These are phyloP conservation scores for Fusarium mangiferae DNA, from an alignment of 2,329 filamentous ascomycete species.

Conservation along the genomic window DNA sequence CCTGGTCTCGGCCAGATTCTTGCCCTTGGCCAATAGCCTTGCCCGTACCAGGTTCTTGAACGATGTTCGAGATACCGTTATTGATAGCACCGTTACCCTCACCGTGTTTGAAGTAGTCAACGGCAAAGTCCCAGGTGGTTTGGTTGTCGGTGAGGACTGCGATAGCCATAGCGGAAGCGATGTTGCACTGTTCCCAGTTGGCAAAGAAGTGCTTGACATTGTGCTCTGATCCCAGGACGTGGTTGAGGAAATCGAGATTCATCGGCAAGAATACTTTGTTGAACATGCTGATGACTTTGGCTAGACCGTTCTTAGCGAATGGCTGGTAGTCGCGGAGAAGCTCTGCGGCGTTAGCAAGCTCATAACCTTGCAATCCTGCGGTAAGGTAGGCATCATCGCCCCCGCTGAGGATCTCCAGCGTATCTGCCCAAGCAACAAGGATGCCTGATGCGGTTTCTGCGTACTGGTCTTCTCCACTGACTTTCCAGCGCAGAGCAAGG, in stretches of 20 bases:
- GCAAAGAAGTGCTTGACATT: constrained; percentile 16
- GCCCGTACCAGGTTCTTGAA: constrained; percentile 4
- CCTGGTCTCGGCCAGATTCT: constrained; percentile 32
- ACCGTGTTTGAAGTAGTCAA: constrained; percentile 26
- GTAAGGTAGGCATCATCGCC: constrained; percentile 44
- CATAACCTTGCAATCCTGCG: constrained; percentile 57
- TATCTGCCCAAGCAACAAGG: neutral
- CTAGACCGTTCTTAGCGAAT: neutral
- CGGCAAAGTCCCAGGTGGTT: constrained; percentile 5
- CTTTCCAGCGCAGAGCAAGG: neutral
- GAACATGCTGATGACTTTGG: neutral
- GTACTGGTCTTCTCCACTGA: neutral
- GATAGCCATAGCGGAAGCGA: constrained; percentile 25
- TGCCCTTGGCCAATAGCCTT: constrained; percentile 18
- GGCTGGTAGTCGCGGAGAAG: constrained; percentile 49
- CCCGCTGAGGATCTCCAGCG: neutral
- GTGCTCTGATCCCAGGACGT: neutral
- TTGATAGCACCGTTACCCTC: constrained; percentile 10
- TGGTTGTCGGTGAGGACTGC: constrained; percentile 15
- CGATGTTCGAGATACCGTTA: constrained; percentile 10
- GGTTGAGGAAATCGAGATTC: constrained; percentile 4
- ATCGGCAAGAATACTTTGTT: neutral
- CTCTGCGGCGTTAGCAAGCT: constrained; percentile 59
- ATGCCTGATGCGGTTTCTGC: neutral
- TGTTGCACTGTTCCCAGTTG: constrained; percentile 29